Evolutionary conservation across 441 rosid genomes (phyloP).

Genomic region (Gossypium aridum): DNA sequence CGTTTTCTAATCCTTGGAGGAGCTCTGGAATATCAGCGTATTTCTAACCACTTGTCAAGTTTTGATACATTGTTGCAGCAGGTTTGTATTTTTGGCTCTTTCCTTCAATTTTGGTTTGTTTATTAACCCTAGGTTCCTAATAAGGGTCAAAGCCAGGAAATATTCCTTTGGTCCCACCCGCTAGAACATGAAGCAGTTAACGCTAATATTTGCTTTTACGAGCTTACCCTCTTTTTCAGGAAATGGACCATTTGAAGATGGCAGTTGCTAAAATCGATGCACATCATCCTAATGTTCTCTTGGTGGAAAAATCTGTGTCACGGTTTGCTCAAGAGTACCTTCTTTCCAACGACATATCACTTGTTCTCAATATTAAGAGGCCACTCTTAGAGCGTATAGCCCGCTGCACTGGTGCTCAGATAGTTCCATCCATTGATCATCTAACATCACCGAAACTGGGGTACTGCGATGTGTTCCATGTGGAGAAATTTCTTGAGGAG

Average conservation of each 20-base stretch:
- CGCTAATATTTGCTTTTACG: background rate
- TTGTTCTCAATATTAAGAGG: slow-evolving; percentile 64
- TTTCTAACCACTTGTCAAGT: slow-evolving; percentile 69
- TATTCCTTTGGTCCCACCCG: background rate
- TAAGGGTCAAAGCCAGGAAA: slow-evolving; percentile 12
- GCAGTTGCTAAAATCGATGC: slow-evolving; percentile 71
- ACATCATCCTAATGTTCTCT: slow-evolving; percentile 63
- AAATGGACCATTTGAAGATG: slow-evolving; percentile 83
- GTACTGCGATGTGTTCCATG: slow-evolving; percentile 56
- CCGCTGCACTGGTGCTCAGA: slow-evolving; percentile 78
- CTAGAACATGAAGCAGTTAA: slow-evolving; percentile 1
- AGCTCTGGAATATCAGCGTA: slow-evolving; percentile 81
- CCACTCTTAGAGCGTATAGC: slow-evolving; percentile 69
- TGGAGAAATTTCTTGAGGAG: slow-evolving; percentile 57
- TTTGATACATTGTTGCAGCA: slow-evolving; percentile 79
- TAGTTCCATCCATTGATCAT: slow-evolving; percentile 68
- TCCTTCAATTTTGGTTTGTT: slow-evolving; percentile 17
- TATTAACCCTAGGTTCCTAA: slow-evolving; percentile 10
- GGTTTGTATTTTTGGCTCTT: slow-evolving; percentile 36
- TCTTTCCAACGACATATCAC: slow-evolving; percentile 73
- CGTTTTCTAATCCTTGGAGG: slow-evolving; percentile 74
- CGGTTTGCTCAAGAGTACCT: slow-evolving; percentile 70
- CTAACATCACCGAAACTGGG: slow-evolving; percentile 62
- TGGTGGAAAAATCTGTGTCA: slow-evolving; percentile 79
- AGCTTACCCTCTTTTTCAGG: slow-evolving; percentile 37